Conservation (phyloP, 371 early-diverging fungal genomes). For the Modicella reniformis region DNA sequence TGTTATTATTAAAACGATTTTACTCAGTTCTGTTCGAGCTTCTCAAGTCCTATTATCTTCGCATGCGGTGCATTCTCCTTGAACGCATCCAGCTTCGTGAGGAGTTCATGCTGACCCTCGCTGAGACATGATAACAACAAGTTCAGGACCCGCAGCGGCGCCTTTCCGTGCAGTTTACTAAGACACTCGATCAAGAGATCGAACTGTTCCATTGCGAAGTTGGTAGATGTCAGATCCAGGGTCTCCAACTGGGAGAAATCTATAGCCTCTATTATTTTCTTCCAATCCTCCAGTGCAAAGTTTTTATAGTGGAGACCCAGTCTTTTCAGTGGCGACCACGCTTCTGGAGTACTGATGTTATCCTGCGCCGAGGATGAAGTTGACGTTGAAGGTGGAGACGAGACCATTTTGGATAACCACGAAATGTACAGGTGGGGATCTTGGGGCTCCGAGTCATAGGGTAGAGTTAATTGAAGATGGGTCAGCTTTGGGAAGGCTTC, state of each 20-base stretch:
- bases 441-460: background rate
- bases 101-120: background rate
- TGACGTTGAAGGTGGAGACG: background rate
- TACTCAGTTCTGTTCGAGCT: too few relatives aligned
- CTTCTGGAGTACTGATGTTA: background rate
- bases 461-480: background rate
- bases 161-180: background rate
- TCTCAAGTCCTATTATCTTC: background rate
- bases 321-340: background rate
- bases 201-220: background rate
- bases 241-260: constrained; percentile 2
- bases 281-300: background rate
- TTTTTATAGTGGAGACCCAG: background rate
- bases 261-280: background rate
- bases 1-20: too few relatives aligned
- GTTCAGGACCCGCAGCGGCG: background rate
- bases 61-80: background rate
- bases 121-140: background rate
- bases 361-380: background rate
- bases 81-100: background rate
- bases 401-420: background rate
- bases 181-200: background rate
- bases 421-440: background rate
- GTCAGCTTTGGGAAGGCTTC: background rate
- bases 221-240: constrained; percentile 7